phyloP scores from a whole-genome alignment of 371 early-diverging fungal species.

The Mortierella sp. region DNA sequence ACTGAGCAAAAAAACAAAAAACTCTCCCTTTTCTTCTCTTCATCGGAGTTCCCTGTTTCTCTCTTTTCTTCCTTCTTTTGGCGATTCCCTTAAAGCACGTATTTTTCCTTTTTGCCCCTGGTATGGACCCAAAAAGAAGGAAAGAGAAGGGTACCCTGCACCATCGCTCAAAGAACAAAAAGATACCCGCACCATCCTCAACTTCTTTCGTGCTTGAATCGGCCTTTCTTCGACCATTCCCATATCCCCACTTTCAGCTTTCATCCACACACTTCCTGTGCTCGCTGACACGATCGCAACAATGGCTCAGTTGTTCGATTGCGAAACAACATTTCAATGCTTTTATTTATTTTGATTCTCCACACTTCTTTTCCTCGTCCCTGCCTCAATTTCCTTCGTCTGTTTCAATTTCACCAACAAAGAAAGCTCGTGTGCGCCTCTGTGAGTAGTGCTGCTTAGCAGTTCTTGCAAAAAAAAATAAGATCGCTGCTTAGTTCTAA shows the following conservation, averaged over 20 bases:
- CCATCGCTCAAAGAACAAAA: background rate
- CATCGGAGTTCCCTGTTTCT: background rate
- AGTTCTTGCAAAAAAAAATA: background rate
- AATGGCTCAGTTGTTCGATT: background rate
- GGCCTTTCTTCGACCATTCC: background rate
- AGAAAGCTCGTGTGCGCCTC: background rate
- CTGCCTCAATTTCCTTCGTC: background rate
- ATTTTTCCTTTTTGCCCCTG: background rate
- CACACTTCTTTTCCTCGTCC: background rate
- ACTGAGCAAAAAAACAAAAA: background rate
- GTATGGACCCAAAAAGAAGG: background rate
- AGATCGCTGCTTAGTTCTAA: background rate
- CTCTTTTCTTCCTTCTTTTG: background rate
- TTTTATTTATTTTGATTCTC: background rate
- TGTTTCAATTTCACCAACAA: background rate
- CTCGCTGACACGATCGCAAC: background rate
- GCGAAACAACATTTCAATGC: background rate
- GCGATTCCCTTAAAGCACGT: constrained; percentile 4
- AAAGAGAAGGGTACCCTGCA: background rate
- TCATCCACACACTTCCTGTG: background rate
- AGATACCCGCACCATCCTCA: background rate
- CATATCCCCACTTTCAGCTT: background rate
- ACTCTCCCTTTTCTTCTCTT: background rate
- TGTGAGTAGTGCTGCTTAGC: background rate
- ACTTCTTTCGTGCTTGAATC: background rate